These are phyloP conservation scores for Zarea fungicola DNA, from an alignment of 2,329 filamentous ascomycete genomes.

Conservation along the genomic window DNA sequence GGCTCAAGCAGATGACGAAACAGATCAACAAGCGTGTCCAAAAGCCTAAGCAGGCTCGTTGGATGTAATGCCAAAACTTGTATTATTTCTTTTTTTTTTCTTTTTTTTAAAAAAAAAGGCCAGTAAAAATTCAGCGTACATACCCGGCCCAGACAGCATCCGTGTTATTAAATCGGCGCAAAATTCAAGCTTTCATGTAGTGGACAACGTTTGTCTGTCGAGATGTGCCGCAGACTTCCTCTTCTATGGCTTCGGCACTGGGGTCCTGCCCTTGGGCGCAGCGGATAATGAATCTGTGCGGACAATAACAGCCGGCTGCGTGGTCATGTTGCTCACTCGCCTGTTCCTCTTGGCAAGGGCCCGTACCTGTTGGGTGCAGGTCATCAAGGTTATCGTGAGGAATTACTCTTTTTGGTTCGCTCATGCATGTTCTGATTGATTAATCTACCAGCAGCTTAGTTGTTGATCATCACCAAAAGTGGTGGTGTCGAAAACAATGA, in stretches of 20 bases:
- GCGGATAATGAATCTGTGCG: constrained; percentile 15
- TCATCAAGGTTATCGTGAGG: too few species aligned
- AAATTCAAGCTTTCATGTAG: constrained; percentile 48
- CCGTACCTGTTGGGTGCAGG: too few species aligned
- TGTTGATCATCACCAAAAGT: too few species aligned
- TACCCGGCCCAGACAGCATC: constrained; percentile 59
- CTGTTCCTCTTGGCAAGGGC: constrained; percentile 35
- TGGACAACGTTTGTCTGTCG: constrained; percentile 29
- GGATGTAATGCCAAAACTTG: too few species aligned
- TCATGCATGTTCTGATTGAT: too few species aligned
- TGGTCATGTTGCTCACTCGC: constrained; percentile 26
- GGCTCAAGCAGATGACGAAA: constrained; percentile 58
- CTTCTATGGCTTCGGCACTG: constrained; percentile 31
- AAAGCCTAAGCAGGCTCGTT: constrained; percentile 52
- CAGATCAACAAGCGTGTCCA: constrained; percentile 61
- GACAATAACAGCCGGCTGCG: constrained; percentile 10
- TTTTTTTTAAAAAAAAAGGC: not conserved
- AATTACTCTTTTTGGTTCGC: too few species aligned
- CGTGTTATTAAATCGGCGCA: constrained; percentile 52
- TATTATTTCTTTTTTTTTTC: not conserved
- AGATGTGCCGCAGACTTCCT: constrained; percentile 30
- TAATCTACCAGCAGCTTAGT: too few species aligned
- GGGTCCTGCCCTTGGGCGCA: constrained; percentile 22
- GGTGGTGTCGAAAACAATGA: too few species aligned
- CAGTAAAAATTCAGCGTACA: too few species aligned